These are phyloP conservation scores for Trichoderma oligosporum DNA, from an alignment of 2,329 filamentous ascomycete genomes.

Conservation along the genomic window DNA sequence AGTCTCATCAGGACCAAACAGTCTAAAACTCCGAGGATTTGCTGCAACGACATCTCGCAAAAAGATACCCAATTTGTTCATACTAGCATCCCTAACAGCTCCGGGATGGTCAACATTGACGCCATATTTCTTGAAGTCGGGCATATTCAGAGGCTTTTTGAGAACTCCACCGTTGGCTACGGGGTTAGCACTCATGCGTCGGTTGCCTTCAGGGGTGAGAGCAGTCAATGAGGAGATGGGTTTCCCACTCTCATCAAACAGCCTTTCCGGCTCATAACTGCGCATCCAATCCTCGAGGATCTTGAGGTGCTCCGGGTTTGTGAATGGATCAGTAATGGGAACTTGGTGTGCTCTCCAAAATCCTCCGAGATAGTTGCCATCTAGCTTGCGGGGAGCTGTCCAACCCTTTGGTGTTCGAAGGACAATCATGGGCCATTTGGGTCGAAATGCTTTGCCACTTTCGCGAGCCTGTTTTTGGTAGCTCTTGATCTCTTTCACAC, in stretches of 20 bases:
- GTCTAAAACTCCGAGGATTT: slow-evolving; percentile 66
- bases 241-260: slow-evolving; percentile 62
- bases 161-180: slow-evolving; percentile 69
- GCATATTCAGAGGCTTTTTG: slow-evolving; percentile 63
- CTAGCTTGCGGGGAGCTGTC: slow-evolving; percentile 70
- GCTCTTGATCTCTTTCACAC: slow-evolving; percentile 63
- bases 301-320: slow-evolving; percentile 63
- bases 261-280: slow-evolving; percentile 67
- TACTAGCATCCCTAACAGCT: slow-evolving; percentile 55
- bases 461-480: slow-evolving; percentile 70
- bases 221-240: slow-evolving; percentile 60
- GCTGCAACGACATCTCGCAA: slow-evolving; percentile 62
- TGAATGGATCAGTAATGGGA: slow-evolving; percentile 65
- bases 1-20: slow-evolving; percentile 77
- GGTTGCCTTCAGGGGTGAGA: slow-evolving; percentile 61
- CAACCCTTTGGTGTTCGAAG: slow-evolving; percentile 76
- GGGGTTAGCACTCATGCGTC: slow-evolving; percentile 74
- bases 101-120: slow-evolving; percentile 60
- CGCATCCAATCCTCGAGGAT: slow-evolving; percentile 73
- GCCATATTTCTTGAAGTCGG: slow-evolving; percentile 66
- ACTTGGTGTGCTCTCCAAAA: slow-evolving; percentile 79
- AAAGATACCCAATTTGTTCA: slow-evolving; percentile 66
- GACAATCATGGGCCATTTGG: slow-evolving; percentile 75
- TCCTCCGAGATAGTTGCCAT: slow-evolving; percentile 67
- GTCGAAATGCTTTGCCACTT: slow-evolving; percentile 64